Evolutionary conservation across 2,329 filamentous ascomycete species (phyloP).

Genomic region (Pestalotiopsis sp.): DNA sequence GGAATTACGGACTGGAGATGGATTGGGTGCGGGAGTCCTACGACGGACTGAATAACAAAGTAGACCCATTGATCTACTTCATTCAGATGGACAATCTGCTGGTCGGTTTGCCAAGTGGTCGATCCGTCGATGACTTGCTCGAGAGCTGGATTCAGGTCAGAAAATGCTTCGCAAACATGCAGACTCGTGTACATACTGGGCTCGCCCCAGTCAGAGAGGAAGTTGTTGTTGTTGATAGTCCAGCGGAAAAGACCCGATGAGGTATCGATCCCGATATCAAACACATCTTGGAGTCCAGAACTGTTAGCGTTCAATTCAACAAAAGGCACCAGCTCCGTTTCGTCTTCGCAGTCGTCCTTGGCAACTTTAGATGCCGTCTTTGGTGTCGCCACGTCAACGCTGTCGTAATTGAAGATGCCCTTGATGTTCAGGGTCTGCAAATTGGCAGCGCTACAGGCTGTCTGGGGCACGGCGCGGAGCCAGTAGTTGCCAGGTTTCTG

Average conservation of each 20-base stretch:
- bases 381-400: conserved; percentile 21
- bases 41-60: conserved; percentile 33
- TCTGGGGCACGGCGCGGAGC: conserved; percentile 45
- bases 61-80: conserved; percentile 38
- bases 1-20: conserved; percentile 35
- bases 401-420: conserved; percentile 40
- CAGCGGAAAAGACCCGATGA: conserved; percentile 45
- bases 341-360: conserved; percentile 36
- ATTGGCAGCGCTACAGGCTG: conserved; percentile 34
- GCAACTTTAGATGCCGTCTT: conserved; percentile 15
- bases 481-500: conserved; percentile 40
- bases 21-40: conserved; percentile 39
- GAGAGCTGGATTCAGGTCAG: conserved; percentile 28
- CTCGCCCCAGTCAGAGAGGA: conserved; percentile 48
- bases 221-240: conserved; percentile 47
- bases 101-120: conserved; percentile 24
- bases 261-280: conserved; percentile 28
- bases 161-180: not conserved
- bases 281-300: conserved; percentile 26
- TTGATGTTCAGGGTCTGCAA: conserved; percentile 14
- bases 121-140: conserved; percentile 29
- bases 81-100: conserved; percentile 33
- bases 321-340: conserved; percentile 35
- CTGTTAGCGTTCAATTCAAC: conserved; percentile 35
- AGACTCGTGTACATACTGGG: conserved; percentile 37